Conservation (phyloP, 129 eudicot species). For the Ambrosia trifida region DNA sequence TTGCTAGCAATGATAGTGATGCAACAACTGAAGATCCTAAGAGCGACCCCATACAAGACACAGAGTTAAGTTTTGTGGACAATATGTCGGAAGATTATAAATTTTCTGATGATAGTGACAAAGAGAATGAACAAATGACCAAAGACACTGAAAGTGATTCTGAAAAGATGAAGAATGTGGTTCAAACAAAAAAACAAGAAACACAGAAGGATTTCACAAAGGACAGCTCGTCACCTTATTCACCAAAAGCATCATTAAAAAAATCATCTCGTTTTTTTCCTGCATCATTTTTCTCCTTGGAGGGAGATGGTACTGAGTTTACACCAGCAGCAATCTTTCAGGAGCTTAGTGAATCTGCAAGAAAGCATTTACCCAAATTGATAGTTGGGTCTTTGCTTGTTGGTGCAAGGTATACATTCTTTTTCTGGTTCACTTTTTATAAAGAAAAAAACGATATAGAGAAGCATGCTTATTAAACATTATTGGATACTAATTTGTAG, state of each 20-base stretch:
- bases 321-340: slow-evolving; percentile 68
- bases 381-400: slow-evolving; percentile 66
- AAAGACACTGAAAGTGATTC: slow-evolving; percentile 59
- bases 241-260: slow-evolving; percentile 70
- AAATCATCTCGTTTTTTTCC: slow-evolving; percentile 98
- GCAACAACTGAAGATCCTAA: slow-evolving; percentile 37
- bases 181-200: slow-evolving; percentile 64
- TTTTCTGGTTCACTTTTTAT: background rate
- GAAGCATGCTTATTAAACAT: slow-evolving; percentile 14
- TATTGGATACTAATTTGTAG: background rate
- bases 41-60: slow-evolving; percentile 38
- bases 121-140: slow-evolving; percentile 46
- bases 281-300: slow-evolving; percentile 88
- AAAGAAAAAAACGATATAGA: background rate
- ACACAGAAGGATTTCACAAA: slow-evolving; percentile 54
- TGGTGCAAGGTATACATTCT: slow-evolving; percentile 75
- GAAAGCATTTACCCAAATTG: slow-evolving; percentile 71
- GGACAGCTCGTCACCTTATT: slow-evolving; percentile 56
- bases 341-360: slow-evolving; percentile 63
- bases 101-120: slow-evolving; percentile 52
- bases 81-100: slow-evolving; percentile 41
- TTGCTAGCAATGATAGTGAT: slow-evolving; percentile 40
- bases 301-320: slow-evolving; percentile 77
- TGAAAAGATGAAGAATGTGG: slow-evolving; percentile 54
- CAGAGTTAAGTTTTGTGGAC: slow-evolving; percentile 27